Evolutionary conservation across 805 yeast species (phyloP), one percentile per base, ranked within the genome.

Genomic region (Myxozyma udenii): DNA sequence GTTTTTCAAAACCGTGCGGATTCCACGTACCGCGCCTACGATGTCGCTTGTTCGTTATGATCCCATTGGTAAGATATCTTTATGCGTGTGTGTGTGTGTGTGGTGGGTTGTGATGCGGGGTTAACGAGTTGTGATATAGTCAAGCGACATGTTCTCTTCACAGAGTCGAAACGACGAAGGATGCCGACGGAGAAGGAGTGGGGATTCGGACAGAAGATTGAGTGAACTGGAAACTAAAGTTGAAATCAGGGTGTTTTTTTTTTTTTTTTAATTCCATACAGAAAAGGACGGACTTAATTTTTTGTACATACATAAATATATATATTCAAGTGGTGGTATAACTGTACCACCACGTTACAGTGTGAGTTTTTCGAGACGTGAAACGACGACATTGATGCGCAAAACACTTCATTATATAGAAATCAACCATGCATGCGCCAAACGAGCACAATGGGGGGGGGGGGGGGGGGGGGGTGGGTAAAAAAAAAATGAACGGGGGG

Each of bases 101-200:
- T 19, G n/a, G 3, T 16, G 16, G 24, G 28, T 22, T 11, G n/a
- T 12, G 11, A 30, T 16, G 26, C 16, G 21, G 37, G 9, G 9
- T 28, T 28, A 28, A 9, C 14, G 14, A 9, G 9, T 28, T 28
- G 18, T 16, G 19, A 24, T 16, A 21, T 44, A 55, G 96, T 87
- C 9, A 82, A 85, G 70, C 82, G 96, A 69, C 96, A 89, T 73
- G 96, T 93, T 46, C 74, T 91, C 55, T 91, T 93, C 74, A 81
- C 82, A 26, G 98, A 91, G 68, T 79, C 85, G 48, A 87, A 86
- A 68, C 88, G 87, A 76, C 81, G 98, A 22, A 9, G 85, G 69
- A 78, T 83, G 24, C 68, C 71, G 35, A 68, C 50, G n/a, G 14
- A 9, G 32, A 44, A 45, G 37, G 26, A 35, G 14, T 55, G 44